Evolutionary conservation across 768 basidiomycete species (phyloP), one percentile per base, ranked within the genome.

Genomic region (Podaxis carcinomalis): DNA sequence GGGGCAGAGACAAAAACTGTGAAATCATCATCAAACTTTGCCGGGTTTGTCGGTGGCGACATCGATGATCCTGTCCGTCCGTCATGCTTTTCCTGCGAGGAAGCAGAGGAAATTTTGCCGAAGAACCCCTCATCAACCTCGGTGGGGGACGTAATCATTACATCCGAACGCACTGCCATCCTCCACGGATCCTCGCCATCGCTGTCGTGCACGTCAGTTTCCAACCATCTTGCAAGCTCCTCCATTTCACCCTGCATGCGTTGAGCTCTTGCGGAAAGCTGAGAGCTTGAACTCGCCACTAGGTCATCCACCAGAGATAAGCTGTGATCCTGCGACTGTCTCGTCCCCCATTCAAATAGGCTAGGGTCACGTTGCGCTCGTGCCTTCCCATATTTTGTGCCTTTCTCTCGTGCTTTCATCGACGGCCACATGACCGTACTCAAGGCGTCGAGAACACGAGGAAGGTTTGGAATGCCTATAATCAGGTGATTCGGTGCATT

Each of bases 381-480:
- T 21, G 42, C 50, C 4, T 65, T 65, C 32, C 62, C 40, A 44
- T 66, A 64, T 44, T 55, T 49, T 21, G 25, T 23, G 32, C 32
- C 51, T 70, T 74, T 5, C 68, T 67, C 35, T 68, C 72, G 59
- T 23, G 81, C 75, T 51, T 82, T 73, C 83, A 94, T 87, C 0
- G 88, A 88, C 3, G 92, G 88, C 92, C 92, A 94, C 87, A 93
- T 92, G 66, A 94, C 84, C 0, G 92, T 92, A 70, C 90, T 88
- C 47, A 94, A 75, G 10, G 92, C 89, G 68, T 92, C 90, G 19
- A 90, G 66, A 6, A 92, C 85, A 25, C 92, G 85, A 32, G 84
- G 81, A 36, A 92, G 80, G 11, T 75, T 67, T 19, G 81, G 81
- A 55, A 84, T 77, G 16, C 74, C 85, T 84, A 51, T 37, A 6